Evolutionary conservation across 2,329 filamentous ascomycete species (phyloP), one percentile per base, ranked within the genome.

Genomic region (Xylariaceae sp.): DNA sequence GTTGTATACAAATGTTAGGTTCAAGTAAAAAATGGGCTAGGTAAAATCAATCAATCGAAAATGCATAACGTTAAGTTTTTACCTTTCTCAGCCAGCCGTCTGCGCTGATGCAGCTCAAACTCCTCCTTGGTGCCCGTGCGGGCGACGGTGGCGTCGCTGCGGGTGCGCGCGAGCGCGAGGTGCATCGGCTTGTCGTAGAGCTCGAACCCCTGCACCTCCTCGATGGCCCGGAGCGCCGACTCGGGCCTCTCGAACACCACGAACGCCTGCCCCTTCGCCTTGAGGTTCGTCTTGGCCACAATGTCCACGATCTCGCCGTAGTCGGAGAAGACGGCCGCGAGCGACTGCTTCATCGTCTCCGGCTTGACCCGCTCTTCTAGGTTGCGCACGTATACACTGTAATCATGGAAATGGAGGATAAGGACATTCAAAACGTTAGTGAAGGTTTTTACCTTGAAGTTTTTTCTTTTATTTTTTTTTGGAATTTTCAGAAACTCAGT

Each of bases 221-320:
- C 86, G 46, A 96, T 84, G 13, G 92, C 90, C 47, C 79, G 75
- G 36, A 76, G 70, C 3, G 89, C 89, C n/a, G 81, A 78, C 39
- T 88, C 84, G n/a, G 83, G 69, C 45, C 71, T 76, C 53, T 94
- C 88, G 60, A 88, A 97, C 31, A 97, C 88, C 34, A 98, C 68
- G 59, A 98, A 98, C 1, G 92, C 92, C 66, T 98, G 92, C 9
- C 92, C 92, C 61, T 94, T 96, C 30, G 88, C 86, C 61, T 86
- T 89, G 19, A 97, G 65, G 62, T 94, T 96, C 48, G 78, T 87
- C 69, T 94, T 94, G 31, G 86, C 86, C 43, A 94, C 76, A 36
- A 95, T 78, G 47, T 95, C 88, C 52, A 94, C 67, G 45, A 95
- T 78, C 41, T 71, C 81, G 48, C 92, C 92, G 64, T 92, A 96